Base-by-base conservation (phyloP, 2,329 filamentous ascomycete species). In the Alternaria postmessia region DNA sequence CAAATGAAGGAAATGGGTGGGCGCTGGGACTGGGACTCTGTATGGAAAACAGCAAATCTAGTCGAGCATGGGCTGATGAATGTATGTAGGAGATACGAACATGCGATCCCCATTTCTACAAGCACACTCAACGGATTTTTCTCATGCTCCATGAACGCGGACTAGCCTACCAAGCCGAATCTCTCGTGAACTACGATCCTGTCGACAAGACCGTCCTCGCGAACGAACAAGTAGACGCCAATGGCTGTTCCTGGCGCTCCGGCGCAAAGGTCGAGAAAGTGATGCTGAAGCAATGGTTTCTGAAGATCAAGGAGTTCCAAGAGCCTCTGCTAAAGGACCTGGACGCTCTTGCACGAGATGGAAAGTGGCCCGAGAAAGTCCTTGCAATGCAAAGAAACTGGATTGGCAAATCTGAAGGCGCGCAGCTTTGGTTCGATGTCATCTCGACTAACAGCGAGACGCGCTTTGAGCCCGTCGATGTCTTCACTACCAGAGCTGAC, bases 171-270 rank as follows among this genome's bases (percentile, higher is more conserved):
- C 93, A 93, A 74, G 88, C 88, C 34, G 89, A 95, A 69, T 91
- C 92, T 20, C 81, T 93, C 63, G 93, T 96, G 69, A 97, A 97
- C 78, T 97, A 92, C 81, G 93, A 96, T 68, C 93, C 93, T 1
- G 86, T 96, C 28, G 93, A 97, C 75, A 89, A 91, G 75, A 97
- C 93, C 0, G 93, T 97, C 16, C 83, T 97, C 60, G 93, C 93
- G 11, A 97, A 97, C 75, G 93, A 97, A 78, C 93, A 97, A 79
- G 92, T 96, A n/a, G 92, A 96, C 75, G 85, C 90, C 51, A 90
- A 92, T 72, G 93, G 93, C 32, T 87, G 84, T 69, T 96, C 93
- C 2, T 97, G 93, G 93, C 87, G 93, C 57, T 95, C 92, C 1
- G 93, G 93, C 9, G 93, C 91, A 51, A 89, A 91, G 75, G 92